Evolutionary conservation across 768 basidiomycete species (phyloP).

Genomic region (Cystobasidiopsis lactophilus): DNA sequence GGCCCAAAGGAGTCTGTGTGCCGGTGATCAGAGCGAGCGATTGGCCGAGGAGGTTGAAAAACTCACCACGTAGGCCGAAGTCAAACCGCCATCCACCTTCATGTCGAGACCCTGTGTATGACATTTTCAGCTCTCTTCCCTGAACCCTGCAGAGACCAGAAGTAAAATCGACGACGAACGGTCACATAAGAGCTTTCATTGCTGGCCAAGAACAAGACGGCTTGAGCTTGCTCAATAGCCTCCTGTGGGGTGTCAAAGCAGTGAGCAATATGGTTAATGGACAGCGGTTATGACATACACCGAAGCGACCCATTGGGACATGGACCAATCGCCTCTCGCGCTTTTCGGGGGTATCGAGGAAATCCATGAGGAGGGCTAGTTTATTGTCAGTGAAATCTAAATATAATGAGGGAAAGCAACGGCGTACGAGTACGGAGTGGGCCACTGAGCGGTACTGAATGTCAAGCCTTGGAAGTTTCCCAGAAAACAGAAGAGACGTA

Average conservation of each 20-base stretch:
- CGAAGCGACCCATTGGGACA: slow-evolving; percentile 9
- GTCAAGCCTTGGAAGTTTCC: not conserved
- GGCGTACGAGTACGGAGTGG: slow-evolving; percentile 77
- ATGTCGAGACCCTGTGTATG: slow-evolving; percentile 56
- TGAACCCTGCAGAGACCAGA: not conserved
- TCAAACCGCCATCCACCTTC: slow-evolving; percentile 83
- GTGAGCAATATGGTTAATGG: slow-evolving; percentile 57
- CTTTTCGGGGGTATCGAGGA: slow-evolving; percentile 89
- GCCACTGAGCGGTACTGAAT: slow-evolving; percentile 35
- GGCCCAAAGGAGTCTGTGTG: slow-evolving; percentile 45
- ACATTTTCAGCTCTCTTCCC: not conserved
- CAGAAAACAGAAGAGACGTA: slow-evolving; percentile 1
- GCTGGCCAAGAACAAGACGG: slow-evolving; percentile 76
- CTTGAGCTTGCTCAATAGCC: slow-evolving; percentile 82
- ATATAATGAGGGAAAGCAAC: not conserved
- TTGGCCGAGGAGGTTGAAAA: too few species aligned
- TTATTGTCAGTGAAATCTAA: not conserved
- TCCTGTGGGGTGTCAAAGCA: slow-evolving; percentile 92
- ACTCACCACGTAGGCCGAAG: slow-evolving; percentile 58
- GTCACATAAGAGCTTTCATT: slow-evolving; percentile 94
- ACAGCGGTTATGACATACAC: too few species aligned
- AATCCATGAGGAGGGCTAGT: slow-evolving; percentile 95
- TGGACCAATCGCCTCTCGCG: slow-evolving; percentile 71
- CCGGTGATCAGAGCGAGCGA: not conserved
- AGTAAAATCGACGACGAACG: not conserved